Evolutionary conservation across 2,329 filamentous ascomycete species (phyloP), one percentile per base, ranked within the genome.

Genomic region (Pseudocercospora vitis): DNA sequence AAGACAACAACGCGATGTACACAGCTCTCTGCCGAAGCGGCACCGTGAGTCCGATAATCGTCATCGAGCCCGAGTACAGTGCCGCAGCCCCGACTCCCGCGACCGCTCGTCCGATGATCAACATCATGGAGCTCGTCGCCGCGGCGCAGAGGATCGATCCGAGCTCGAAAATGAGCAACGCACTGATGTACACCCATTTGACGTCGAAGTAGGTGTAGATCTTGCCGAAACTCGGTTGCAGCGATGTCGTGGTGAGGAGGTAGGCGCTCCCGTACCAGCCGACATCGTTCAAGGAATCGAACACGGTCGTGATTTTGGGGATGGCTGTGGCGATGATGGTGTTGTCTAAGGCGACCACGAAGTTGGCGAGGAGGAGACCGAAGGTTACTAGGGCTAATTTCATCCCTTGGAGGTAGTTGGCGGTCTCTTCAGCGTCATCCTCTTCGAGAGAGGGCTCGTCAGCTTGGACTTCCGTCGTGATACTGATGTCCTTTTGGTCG

Each of bases 181-280:
- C 67, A 51, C 72, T 67, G 4, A 83, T 69, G 63, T 79, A 84
- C 1, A 73, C 74, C 47, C 70, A 78, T 60, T 78, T 78, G 54
- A 82, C 73, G 9, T 75, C 70, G 59, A 82, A 83, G 65, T 79
- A 81, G 47, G 81, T 84, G 6, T 82, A 87, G 1, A 85, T 81
- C 69, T 79, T 79, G 21, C 75, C 79, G 35, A 73, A 78, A 1
- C 73, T 73, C 3, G 76, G 76, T 52, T 78, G 76, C 0, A 64
- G 42, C 19, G 71, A 31, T 18, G 67, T 69, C 8, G 67, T 74
- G 3, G 74, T 64, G 60, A 77, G 50, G 63, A 80, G 66, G 77
- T 82, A 67, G 79, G 56, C 58, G 16, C 40, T 57, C 9, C 62
- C 60, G 31, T 79, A 78, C 76, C 77, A 79, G 26, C 74, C 74